Evolutionary conservation across 2,329 filamentous ascomycete species (phyloP).

Genomic region (Colletotrichum sojae): DNA sequence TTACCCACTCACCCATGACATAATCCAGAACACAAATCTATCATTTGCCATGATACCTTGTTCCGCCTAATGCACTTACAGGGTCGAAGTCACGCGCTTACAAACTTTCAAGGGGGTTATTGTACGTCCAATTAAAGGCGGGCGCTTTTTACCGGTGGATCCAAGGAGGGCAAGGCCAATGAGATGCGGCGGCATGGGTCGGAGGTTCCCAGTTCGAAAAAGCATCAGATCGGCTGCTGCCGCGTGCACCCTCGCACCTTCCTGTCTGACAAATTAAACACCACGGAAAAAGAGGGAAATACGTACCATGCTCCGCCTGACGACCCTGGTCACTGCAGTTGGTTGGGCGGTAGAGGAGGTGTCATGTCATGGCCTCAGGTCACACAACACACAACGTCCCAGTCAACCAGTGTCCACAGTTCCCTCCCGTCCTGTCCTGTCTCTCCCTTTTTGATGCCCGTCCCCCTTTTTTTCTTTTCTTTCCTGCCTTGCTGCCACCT

Average conservation of each 20-base stretch:
- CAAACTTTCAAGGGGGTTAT: too few species aligned
- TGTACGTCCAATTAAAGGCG: background rate
- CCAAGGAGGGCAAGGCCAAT: background rate
- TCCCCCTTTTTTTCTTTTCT: background rate
- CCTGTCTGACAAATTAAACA: constrained; percentile 5
- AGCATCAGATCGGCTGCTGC: background rate
- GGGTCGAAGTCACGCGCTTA: too few species aligned
- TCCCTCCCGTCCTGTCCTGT: background rate
- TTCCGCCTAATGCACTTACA: too few species aligned
- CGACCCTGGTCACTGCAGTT: background rate
- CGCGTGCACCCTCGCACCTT: background rate
- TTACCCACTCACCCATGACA: too few species aligned
- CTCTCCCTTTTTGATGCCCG: background rate
- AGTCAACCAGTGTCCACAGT: too few species aligned
- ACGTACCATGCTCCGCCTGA: background rate
- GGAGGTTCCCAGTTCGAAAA: background rate
- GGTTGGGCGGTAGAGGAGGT: background rate
- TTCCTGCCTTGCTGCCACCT: background rate
- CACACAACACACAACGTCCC: background rate
- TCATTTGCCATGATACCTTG: too few species aligned
- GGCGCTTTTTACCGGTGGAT: background rate
- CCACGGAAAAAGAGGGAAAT: background rate
- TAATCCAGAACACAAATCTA: too few species aligned
- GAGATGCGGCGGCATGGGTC: background rate
- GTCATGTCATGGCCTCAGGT: background rate